Base-by-base conservation (phyloP, 345 rosid genomes). In the Schrenkiella parvula region DNA sequence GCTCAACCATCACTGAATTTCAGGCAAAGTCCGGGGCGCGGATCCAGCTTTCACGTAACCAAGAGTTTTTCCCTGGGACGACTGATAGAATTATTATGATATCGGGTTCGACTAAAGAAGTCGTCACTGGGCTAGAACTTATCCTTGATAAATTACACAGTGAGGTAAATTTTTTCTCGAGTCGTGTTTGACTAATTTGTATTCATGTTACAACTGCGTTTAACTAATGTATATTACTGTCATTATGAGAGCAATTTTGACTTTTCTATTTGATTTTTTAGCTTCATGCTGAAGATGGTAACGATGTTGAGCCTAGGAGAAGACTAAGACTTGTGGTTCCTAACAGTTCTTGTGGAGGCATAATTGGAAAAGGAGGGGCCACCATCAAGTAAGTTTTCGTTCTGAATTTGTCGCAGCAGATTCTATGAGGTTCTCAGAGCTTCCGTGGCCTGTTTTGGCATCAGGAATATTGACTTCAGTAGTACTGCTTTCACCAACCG, bases 361-460 rank as follows among this genome's bases (percentile, higher is more conserved):
- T 95, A 67, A 95, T 95, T 79, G 99, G 99, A 64, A 95, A 92
- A 83, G 99, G 96, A 84, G 98, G 99, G 48, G 83, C 95, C 73
- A 92, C 88, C 29, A 95, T 95, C 82, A 95, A 92, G 99, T 95
- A 86, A 70, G 91, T 39, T 64, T 70, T 2, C 10, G 4, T 56
- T 42, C 46, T 50, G 19, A 15, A 17, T 66, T 21, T 57, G 3
- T 42, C 25, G 4, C 21, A 14, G 58, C 7, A n/a, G 47, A 35
- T 54, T 44, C 22, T 18, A 3, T 25, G 64, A 59, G 22, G 14
- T 32, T 60, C 26, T 73, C 12, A 6, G 8, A 55, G n/a, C 26
- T 66, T 66, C 59, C 60, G n/a, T 42, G 5, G 17, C 11, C 51
- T 23, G 3, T 13, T 62, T 10, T 50, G 26, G 29, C 38, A 21